Conservation (phyloP, 805 yeast species). For the Debaryomyces tyrocola region DNA sequence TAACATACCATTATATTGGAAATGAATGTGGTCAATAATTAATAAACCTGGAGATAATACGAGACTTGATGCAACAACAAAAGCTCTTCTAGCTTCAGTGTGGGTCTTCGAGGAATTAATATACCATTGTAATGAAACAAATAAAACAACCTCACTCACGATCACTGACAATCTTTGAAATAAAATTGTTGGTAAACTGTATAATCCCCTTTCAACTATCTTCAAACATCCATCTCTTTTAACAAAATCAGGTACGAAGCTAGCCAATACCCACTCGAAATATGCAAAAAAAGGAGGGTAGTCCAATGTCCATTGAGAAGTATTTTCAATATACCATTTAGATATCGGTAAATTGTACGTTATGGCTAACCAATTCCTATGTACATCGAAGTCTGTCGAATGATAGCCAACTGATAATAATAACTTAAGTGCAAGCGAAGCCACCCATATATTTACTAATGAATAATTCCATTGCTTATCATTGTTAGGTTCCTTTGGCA, state of each 20-base stretch:
- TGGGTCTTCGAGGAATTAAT: constrained; percentile 47
- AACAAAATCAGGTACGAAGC: constrained; percentile 65
- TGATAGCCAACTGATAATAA: constrained; percentile 63
- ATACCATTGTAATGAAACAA: constrained; percentile 69
- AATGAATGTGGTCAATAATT: constrained; percentile 92
- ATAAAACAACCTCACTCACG: constrained; percentile 69
- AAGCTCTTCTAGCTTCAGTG: constrained; percentile 48
- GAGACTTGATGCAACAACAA: constrained; percentile 78
- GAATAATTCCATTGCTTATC: constrained; percentile 16
- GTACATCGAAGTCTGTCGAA: constrained; percentile 97
- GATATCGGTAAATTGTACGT: constrained; percentile 71
- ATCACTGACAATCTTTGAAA: constrained; percentile 86
- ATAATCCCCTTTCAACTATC: constrained; percentile 61
- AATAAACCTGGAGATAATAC: constrained; percentile 87
- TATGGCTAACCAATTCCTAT: constrained; percentile 94
- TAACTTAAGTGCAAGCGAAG: constrained; percentile 33
- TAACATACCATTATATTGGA: constrained; percentile 94
- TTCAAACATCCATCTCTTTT: constrained; percentile 75
- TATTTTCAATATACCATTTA: constrained; percentile 80
- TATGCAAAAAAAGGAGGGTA: constrained; percentile 98
- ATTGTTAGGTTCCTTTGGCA: neutral
- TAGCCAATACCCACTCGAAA: constrained; percentile 81
- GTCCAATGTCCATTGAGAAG: constrained; percentile 91
- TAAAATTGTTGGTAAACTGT: constrained; percentile 75
- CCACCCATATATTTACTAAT: constrained; percentile 36